Percentiles rank a stretch among this genome's conserved stretches.
phyloP scores from a whole-genome alignment of 768 basidiomycete genomes.

The Harrya chromipes region DNA sequence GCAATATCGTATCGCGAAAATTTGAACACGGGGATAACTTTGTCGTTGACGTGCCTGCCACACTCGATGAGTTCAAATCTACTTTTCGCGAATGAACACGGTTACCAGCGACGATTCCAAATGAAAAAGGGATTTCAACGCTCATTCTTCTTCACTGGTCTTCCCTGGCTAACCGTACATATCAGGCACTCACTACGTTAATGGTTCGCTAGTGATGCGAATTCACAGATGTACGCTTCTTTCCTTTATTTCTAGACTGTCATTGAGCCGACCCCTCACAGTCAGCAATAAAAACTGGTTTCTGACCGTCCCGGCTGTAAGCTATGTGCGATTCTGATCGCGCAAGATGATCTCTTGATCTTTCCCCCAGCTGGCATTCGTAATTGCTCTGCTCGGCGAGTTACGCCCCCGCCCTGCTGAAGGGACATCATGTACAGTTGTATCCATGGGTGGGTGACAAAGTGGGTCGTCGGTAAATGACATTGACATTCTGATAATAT shows the following conservation, averaged over 20 bases:
- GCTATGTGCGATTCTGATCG: not conserved
- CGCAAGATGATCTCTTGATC: not conserved
- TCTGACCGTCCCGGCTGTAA: slow-evolving; percentile 32
- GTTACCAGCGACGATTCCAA: too few species aligned
- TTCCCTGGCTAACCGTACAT: not conserved
- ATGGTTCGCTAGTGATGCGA: slow-evolving; percentile 53
- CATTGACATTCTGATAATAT: slow-evolving; percentile 2
- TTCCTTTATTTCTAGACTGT: not conserved
- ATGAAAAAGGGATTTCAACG: too few species aligned
- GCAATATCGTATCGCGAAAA: too few species aligned
- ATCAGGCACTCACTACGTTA: slow-evolving; percentile 39
- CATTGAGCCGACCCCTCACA: slow-evolving; percentile 23
- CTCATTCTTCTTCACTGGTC: not conserved
- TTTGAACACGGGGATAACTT: too few species aligned
- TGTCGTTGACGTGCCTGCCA: too few species aligned
- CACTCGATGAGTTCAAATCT: too few species aligned
- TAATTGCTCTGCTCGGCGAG: slow-evolving; percentile 39
- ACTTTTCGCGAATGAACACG: too few species aligned
- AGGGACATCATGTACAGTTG: slow-evolving; percentile 13
- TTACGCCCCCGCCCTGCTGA: slow-evolving; percentile 4
- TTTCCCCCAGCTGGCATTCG: slow-evolving; percentile 22
- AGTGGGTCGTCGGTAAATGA: not conserved
- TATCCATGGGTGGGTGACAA: slow-evolving; percentile 32
- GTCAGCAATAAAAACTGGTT: slow-evolving; percentile 48
- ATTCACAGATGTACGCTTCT: slow-evolving; percentile 43